Base-by-base conservation (phyloP, 2,329 filamentous ascomycete genomes). In the Aspergillus hiratsukae region DNA sequence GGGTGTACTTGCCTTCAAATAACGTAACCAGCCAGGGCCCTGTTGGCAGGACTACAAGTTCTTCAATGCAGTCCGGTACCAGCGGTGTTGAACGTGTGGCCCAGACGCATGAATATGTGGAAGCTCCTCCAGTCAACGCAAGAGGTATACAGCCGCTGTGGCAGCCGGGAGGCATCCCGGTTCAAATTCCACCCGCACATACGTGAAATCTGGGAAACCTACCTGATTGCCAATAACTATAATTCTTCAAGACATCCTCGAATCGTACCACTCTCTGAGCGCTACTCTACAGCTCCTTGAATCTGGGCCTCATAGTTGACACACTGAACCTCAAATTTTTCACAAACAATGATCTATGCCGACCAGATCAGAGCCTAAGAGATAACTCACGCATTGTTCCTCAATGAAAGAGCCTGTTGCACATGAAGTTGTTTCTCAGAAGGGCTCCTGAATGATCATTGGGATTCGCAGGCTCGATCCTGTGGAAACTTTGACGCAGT, bases 61-160 rank as follows among this genome's bases (percentile, higher is more conserved):
- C 64, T 41, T 54, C 62, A 25, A 54, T 60, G 11, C 61, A 63
- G 27, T 29, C 61, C 48, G 63, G 61, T 14, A 60, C 49, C 45
- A 60, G 55, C 31, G 52, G 51, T 45, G 53, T 56, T 29, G 55
- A 29, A 28, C 61, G 56, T 31, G 61, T 66, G 23, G 55, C 56
- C n/a, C 65, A 68, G 35, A 57, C 60, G 27, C 56, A 63, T 49
- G 59, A 58, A 25, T 71, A 66, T 55, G 59, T 61, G 29, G 52
- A 52, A 37, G 62, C 64, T 28, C 62, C 66, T 28, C 54, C 61
- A 23, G 55, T 66, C 9, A 66, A 64, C 40, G 56, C 64, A 27
- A 64, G 65, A 50, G 63, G 58, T n/a, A 66, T 69, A 45, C 67
- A 70, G 25, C 62, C 65, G 31, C 54, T 64, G 21, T 72, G 69